phyloP scores from a whole-genome alignment of 2,329 filamentous ascomycete genomes.

The Pseudogymnoascus sp. region DNA sequence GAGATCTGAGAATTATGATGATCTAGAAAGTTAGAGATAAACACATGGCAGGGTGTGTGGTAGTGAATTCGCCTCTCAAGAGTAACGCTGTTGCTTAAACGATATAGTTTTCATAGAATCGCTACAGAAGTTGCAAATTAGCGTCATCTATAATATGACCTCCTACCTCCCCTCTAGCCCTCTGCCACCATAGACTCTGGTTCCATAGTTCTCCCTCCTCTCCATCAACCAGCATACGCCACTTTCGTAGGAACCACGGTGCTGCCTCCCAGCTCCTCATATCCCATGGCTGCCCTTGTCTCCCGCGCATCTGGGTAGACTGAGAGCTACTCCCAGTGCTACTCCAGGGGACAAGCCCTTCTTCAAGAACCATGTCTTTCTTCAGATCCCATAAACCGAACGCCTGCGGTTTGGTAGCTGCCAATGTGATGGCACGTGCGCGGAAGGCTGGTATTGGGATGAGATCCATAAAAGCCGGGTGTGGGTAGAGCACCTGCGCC shows the following conservation, averaged over 20 bases:
- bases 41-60: too few relatives aligned
- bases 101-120: background rate
- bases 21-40: too few relatives aligned
- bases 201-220: slow-evolving; percentile 22
- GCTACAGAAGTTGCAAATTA: background rate
- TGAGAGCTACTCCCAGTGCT: background rate
- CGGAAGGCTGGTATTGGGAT: slow-evolving; percentile 30
- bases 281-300: slow-evolving; percentile 29
- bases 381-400: slow-evolving; percentile 31
- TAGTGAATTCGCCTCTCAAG: background rate
- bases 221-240: slow-evolving; percentile 18
- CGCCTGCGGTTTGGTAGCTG: slow-evolving; percentile 23
- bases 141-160: background rate
- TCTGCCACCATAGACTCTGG: background rate
- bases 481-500: slow-evolving; percentile 31
- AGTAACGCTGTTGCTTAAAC: background rate
- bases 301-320: slow-evolving; percentile 2
- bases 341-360: slow-evolving; percentile 23
- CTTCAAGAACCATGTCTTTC: slow-evolving; percentile 26
- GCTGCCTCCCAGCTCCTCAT: slow-evolving; percentile 16
- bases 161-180: background rate
- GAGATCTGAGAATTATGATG: too few relatives aligned
- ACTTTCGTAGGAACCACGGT: slow-evolving; percentile 28
- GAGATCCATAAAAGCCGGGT: slow-evolving; percentile 31
- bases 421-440: slow-evolving; percentile 27